Evolutionary conservation across 768 basidiomycete species (phyloP).

Genomic region (Suillus variegatus): DNA sequence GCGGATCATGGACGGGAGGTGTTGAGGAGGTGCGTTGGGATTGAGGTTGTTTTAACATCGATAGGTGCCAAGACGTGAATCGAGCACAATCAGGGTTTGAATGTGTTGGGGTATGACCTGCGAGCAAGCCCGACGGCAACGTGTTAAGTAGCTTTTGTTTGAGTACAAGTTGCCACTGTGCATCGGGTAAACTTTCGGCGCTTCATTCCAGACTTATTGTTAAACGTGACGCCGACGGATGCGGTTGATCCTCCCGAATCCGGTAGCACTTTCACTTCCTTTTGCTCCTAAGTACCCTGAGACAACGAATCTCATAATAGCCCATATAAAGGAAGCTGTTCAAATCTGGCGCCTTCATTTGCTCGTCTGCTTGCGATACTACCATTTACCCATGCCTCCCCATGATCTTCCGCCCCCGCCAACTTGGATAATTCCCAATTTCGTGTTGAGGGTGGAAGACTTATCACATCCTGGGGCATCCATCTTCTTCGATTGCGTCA

Average conservation of each 20-base stretch:
- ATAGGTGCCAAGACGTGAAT: too few species aligned
- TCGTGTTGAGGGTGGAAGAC: constrained; percentile 59
- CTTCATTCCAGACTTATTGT: too few species aligned
- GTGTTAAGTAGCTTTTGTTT: too few species aligned
- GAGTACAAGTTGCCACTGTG: too few species aligned
- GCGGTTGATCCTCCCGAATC: not conserved
- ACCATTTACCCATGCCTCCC: constrained; percentile 21
- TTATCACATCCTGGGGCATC: constrained; percentile 57
- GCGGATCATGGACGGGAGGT: too few species aligned
- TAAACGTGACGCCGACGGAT: too few species aligned
- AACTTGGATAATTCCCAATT: constrained; percentile 55
- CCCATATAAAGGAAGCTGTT: not conserved
- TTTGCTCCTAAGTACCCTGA: not conserved
- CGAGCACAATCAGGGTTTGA: too few species aligned
- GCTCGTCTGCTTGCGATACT: not conserved
- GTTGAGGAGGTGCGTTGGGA: too few species aligned
- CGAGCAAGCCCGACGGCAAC: too few species aligned
- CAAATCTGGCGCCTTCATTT: not conserved
- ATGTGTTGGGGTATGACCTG: too few species aligned
- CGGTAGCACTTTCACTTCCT: not conserved
- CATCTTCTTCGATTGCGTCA: constrained; percentile 55
- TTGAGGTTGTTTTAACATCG: too few species aligned
- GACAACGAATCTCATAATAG: not conserved
- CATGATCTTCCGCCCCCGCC: constrained; percentile 23
- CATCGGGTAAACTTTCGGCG: too few species aligned